Base-by-base conservation (phyloP, 2,329 filamentous ascomycete genomes). In the Exophiala phaeomuriformis region DNA sequence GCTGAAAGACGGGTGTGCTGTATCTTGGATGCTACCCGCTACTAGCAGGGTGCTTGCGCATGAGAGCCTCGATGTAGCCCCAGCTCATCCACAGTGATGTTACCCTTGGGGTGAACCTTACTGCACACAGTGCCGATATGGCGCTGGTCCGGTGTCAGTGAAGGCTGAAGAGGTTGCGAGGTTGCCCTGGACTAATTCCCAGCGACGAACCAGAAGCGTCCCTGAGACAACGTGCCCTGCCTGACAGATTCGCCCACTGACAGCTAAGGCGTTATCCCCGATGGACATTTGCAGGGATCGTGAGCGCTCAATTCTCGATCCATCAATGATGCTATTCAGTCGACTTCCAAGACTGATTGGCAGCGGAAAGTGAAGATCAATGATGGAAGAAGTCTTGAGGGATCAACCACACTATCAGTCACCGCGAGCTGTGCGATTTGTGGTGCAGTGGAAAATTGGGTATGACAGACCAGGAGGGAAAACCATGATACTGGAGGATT, bases 191-290 rank as follows among this genome's bases (percentile, higher is more conserved):
- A 27, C 9, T 19, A 27, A 19, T 12, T 7, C 32, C 42, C 42
- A n/a, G 49, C 49, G 41, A 53, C 55, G 51, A 57, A 57, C 55
- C 55, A 57, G 37, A 49, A 27, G 12, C 7, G 10, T 4, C 8
- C 30, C 29, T 29, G 19, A 32, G 12, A 45, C 12, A 57, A 57
- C 55, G 55, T 57, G 55, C 45, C 30, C 8, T 32, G 42, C 12
- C 42, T 32, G 42, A 45, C 7, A 45, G 39, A 27, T 5, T 5
- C 19, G 39, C 39, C 12, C 27, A 1, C 9, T 28, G 39, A 27
- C 12, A 3, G 36, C 36, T 12, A 12, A 39, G 36, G 6, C 7
- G 7, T 12, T n/a, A 39, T 39, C 9, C 36, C 19, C 7, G 19
- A 19, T 19, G 19, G 19, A 19, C 36, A 8, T 5, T 5, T 8